phyloP scores from a whole-genome alignment of 345 rosid species.

The Firmiana major region DNA sequence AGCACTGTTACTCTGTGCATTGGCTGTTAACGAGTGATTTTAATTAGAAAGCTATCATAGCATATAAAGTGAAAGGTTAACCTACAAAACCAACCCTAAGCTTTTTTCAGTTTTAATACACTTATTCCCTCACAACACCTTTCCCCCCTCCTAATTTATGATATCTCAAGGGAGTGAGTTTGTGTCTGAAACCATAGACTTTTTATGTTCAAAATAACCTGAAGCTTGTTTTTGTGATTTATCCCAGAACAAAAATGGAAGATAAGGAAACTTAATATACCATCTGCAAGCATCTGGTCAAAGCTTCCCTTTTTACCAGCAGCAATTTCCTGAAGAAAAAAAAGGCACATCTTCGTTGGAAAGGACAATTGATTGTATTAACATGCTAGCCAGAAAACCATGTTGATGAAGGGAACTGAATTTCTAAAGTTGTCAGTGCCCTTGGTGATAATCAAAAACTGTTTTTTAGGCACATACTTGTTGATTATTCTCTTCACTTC shows the following conservation, averaged over 20 bases:
- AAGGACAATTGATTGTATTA: not conserved
- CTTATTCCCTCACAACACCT: not conserved
- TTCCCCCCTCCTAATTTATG: not conserved
- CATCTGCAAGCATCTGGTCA: slow-evolving; percentile 83
- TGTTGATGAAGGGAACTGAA: slow-evolving; percentile 1
- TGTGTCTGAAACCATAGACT: not conserved
- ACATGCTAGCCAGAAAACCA: not conserved
- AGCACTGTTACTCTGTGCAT: slow-evolving; percentile 47
- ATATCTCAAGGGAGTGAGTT: not conserved
- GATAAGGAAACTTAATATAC: slow-evolving; percentile 25
- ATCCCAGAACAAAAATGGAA: not conserved
- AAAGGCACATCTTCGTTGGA: slow-evolving; percentile 2
- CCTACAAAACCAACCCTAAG: not conserved
- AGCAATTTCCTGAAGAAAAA: slow-evolving; percentile 43
- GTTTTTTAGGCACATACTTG: slow-evolving; percentile 40
- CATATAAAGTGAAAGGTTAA: not conserved
- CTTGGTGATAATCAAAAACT: not conserved
- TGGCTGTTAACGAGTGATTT: slow-evolving; percentile 40
- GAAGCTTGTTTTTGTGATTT: not conserved
- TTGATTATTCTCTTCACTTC: slow-evolving; percentile 66
- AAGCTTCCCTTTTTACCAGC: slow-evolving; percentile 63
- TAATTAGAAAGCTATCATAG: slow-evolving; percentile 18
- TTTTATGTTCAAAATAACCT: not conserved
- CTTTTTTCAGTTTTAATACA: not conserved
- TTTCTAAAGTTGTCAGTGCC: not conserved